Conservation (phyloP, 805 yeast species). For the Spathaspora sp. region DNA sequence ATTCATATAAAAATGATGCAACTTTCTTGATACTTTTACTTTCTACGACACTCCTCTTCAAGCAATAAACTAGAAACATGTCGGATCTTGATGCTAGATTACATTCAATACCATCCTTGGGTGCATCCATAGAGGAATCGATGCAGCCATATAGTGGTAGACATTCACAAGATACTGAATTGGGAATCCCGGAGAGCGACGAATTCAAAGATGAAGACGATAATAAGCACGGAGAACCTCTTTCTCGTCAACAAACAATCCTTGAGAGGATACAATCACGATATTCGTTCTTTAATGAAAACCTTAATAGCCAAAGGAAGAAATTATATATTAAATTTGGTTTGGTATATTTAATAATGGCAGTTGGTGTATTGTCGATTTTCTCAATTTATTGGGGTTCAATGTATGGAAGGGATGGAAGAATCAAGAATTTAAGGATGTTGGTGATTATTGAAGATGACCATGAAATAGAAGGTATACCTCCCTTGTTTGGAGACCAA, state of each 20-base stretch:
- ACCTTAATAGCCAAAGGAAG: slow-evolving; percentile 17
- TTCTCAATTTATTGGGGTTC: slow-evolving; percentile 42
- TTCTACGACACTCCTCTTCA: background rate
- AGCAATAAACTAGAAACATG: background rate
- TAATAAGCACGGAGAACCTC: background rate
- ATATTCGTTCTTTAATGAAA: slow-evolving; percentile 29
- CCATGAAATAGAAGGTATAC: slow-evolving; percentile 15
- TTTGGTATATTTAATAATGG: slow-evolving; percentile 27
- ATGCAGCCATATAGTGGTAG: slow-evolving; percentile 1
- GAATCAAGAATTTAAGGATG: slow-evolving; percentile 29
- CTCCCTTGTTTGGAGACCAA: slow-evolving; percentile 51
- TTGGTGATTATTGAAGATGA: slow-evolving; percentile 34
- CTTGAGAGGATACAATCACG: slow-evolving; percentile 23
- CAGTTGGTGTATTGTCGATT: slow-evolving; percentile 25
- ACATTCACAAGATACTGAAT: background rate
- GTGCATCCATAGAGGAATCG: background rate
- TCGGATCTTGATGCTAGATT: background rate
- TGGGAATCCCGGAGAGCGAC: background rate
- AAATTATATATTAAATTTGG: slow-evolving; percentile 14
- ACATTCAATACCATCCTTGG: background rate
- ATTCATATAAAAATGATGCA: background rate
- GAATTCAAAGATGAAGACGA: background rate
- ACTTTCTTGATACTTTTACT: background rate
- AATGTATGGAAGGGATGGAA: slow-evolving; percentile 21
- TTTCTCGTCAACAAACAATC: slow-evolving; percentile 4